Conservation (phyloP, 2,329 filamentous ascomycete genomes). For the Raffaelea arxii region DNA sequence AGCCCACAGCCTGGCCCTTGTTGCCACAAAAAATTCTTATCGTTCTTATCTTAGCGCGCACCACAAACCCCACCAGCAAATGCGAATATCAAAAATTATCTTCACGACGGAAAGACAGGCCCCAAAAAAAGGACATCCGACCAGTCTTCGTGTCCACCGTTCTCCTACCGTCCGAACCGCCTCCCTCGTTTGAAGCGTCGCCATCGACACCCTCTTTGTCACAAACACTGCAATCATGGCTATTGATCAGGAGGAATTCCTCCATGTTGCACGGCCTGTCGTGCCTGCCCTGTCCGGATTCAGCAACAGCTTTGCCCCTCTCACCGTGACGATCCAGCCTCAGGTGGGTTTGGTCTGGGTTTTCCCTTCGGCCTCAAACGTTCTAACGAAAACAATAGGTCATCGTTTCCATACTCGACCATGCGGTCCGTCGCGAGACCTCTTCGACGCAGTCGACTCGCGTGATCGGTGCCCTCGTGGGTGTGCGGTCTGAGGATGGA, state of each 20-base stretch:
- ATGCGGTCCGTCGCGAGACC: conserved; percentile 78
- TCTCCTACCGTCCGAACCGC: no score
- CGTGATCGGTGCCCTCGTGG: conserved; percentile 92
- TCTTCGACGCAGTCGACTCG: conserved; percentile 75
- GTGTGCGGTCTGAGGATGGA: conserved; percentile 89
- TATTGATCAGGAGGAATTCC: conserved; percentile 70
- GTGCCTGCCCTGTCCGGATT: conserved; percentile 71
- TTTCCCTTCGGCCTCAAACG: no score
- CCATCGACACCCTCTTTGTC: no score
- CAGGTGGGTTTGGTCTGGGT: conserved; percentile 59
- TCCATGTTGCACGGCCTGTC: conserved; percentile 88
- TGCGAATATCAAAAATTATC: conserved; percentile 17
- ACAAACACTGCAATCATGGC: conserved; percentile 50
- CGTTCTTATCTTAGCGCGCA: conserved; percentile 44
- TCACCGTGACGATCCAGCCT: conserved; percentile 90
- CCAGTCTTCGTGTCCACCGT: not conserved
- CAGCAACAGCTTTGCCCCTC: conserved; percentile 78
- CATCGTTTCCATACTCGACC: conserved; percentile 75
- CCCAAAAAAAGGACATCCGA: no score
- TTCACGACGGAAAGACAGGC: no score
- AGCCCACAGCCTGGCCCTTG: no score
- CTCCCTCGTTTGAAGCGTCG: no score
- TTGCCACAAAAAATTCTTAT: not conserved
- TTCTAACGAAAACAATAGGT: conserved; percentile 37
- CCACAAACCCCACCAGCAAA: conserved; percentile 26